Evolutionary conservation across 495 filamentous ascomycete genomes (phyloP).

Genomic region (Zalerion maritima): DNA sequence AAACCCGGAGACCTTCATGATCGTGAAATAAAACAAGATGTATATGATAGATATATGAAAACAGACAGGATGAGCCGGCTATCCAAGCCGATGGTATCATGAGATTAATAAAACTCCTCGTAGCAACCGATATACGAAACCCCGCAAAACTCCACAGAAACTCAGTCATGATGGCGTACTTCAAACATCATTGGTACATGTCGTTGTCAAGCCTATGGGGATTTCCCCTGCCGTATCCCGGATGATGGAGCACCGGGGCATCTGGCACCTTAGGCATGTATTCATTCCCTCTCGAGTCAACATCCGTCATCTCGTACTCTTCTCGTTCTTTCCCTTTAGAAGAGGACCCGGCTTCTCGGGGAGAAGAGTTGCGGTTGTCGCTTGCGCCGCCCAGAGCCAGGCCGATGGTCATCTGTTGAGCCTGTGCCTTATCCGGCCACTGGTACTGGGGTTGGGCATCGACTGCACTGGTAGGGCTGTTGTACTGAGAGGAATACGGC

Average conservation of each 20-base stretch:
- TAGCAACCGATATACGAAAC: too few species aligned
- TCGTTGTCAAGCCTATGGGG: too few species aligned
- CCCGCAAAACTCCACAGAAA: too few species aligned
- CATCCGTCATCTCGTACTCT: conserved; percentile 18
- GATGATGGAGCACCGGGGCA: conserved; percentile 14
- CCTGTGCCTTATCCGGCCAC: conserved; percentile 15
- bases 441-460: conserved; percentile 15
- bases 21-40: too few species aligned
- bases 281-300: conserved; percentile 11
- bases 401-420: too few species aligned
- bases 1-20: too few species aligned
- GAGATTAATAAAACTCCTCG: too few species aligned
- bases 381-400: conserved; percentile 20
- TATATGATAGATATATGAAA: too few species aligned
- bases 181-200: too few species aligned
- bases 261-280: conserved; percentile 4
- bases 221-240: conserved; percentile 16
- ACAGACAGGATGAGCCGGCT: too few species aligned
- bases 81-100: too few species aligned
- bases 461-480: conserved; percentile 28
- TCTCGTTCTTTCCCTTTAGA: conserved; percentile 19
- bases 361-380: conserved; percentile 12
- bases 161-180: too few species aligned
- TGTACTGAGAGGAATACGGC: conserved; percentile 30
- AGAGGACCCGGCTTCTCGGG: conserved; percentile 1